Percentiles rank a stretch among this genome's conserved stretches.
Conservation (phyloP, 2,329 filamentous ascomycete genomes). For the Paraconiothyrium sp. region DNA sequence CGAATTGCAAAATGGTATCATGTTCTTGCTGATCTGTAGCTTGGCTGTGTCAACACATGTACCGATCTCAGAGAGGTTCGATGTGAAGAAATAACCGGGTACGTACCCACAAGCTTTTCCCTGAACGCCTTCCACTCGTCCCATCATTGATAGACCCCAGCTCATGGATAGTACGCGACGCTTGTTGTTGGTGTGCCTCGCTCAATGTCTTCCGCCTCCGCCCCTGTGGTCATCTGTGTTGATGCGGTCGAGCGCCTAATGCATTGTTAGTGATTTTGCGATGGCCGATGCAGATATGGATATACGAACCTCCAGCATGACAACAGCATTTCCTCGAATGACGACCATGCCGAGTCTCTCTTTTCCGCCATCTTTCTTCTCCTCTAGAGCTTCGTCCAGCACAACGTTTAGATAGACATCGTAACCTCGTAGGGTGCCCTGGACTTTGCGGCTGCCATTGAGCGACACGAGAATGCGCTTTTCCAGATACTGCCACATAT, state of each 20-base stretch:
- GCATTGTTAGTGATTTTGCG: conserved; percentile 20
- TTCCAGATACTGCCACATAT: conserved; percentile 84
- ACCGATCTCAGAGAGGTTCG: conserved; percentile 18
- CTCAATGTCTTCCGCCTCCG: conserved; percentile 41
- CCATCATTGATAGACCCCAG: conserved; percentile 5
- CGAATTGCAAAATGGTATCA: conserved; percentile 37
- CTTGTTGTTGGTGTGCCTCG: not conserved
- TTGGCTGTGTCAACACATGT: conserved; percentile 33
- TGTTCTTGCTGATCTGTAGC: conserved; percentile 33
- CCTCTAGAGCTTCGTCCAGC: conserved; percentile 94
- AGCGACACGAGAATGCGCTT: conserved; percentile 98
- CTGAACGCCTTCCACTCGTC: conserved; percentile 23
- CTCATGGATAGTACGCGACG: conserved; percentile 7
- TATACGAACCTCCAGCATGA: conserved; percentile 82
- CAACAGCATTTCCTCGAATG: conserved; percentile 96
- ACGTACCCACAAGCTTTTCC: conserved; percentile 22
- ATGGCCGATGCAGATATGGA: not conserved
- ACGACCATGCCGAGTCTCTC: conserved; percentile 92
- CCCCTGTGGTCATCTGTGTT: conserved; percentile 46
- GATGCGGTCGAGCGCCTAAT: conserved; percentile 49
- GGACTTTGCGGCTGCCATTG: conserved; percentile 97
- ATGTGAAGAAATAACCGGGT: conserved; percentile 14
- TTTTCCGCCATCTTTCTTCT: conserved; percentile 92
- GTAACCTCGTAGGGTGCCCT: conserved; percentile 92
- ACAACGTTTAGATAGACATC: conserved; percentile 99